These are phyloP conservation scores for Prosopis cineraria DNA, from an alignment of 306 rosid species.

Conservation along the genomic window DNA sequence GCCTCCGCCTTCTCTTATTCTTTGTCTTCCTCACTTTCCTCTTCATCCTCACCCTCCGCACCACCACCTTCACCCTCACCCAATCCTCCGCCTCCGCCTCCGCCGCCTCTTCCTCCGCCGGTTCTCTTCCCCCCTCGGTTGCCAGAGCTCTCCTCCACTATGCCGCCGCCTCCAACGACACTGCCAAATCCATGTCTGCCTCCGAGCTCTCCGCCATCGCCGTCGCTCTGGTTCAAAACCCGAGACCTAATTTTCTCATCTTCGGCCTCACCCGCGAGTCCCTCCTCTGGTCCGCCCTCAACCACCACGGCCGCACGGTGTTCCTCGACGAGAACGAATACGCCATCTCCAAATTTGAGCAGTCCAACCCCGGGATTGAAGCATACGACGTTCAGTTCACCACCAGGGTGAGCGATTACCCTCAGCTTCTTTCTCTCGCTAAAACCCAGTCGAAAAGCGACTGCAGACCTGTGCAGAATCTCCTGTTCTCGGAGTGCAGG, in stretches of 20 bases:
- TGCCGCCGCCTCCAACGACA: conserved; percentile 50
- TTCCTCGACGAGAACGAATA: conserved; percentile 84
- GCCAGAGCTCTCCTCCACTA: conserved; percentile 82
- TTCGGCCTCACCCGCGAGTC: conserved; percentile 93
- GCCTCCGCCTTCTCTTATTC: conserved; percentile 59
- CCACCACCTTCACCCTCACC: conserved; percentile 49
- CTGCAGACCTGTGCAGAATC: conserved; percentile 84
- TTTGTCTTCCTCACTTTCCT: conserved; percentile 58
- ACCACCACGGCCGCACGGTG: conserved; percentile 71
- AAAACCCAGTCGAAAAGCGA: conserved; percentile 42
- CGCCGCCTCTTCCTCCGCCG: not conserved
- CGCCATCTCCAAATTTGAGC: conserved; percentile 70
- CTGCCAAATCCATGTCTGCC: conserved; percentile 50
- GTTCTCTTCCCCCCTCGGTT: conserved; percentile 58
- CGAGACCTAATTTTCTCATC: conserved; percentile 64
- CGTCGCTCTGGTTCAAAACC: conserved; percentile 38
- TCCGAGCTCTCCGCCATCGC: conserved; percentile 58
- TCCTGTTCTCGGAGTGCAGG: conserved; percentile 85
- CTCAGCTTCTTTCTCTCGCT: conserved; percentile 51
- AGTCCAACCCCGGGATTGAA: conserved; percentile 67
- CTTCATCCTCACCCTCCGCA: conserved; percentile 65
- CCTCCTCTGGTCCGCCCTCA: conserved; percentile 84
- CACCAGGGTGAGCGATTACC: conserved; percentile 60
- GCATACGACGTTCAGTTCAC: conserved; percentile 82
- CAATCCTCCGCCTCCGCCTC: conserved; percentile 25